Evolutionary conservation across 371 early-diverging fungal genomes (phyloP).

Genomic region (Nosema bombycis): DNA sequence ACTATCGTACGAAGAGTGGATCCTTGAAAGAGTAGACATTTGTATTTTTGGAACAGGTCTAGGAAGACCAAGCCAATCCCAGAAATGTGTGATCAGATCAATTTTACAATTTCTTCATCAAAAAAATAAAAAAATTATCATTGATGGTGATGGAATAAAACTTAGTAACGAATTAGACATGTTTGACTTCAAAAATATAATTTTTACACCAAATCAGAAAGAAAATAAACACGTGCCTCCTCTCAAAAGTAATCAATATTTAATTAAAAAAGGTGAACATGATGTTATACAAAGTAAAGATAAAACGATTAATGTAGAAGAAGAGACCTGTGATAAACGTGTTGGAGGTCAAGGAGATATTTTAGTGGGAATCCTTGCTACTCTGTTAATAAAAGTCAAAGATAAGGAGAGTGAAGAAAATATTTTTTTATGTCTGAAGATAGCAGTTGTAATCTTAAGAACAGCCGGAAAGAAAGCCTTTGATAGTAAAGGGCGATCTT

Average conservation of each 20-base stretch:
- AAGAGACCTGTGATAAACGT: constrained; percentile 74
- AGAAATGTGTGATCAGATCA: constrained; percentile 26
- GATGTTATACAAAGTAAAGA: constrained; percentile 69
- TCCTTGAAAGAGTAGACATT: constrained; percentile 48
- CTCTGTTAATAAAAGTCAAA: constrained; percentile 29
- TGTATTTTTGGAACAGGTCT: constrained; percentile 62
- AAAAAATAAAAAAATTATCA: constrained; percentile 37
- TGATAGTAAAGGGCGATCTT: constrained; percentile 15
- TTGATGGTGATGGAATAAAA: constrained; percentile 62
- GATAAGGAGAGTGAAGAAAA: background rate
- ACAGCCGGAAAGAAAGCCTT: constrained; percentile 34
- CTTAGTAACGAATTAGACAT: constrained; percentile 15
- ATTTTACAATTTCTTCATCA: constrained; percentile 38
- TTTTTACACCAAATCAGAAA: constrained; percentile 61
- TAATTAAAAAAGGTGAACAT: constrained; percentile 74
- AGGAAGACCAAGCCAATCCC: constrained; percentile 20
- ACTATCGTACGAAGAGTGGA: constrained; percentile 40
- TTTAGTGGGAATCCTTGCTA: constrained; percentile 74
- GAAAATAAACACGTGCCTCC: constrained; percentile 53
- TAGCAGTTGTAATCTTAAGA: constrained; percentile 38
- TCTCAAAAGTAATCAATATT: constrained; percentile 68
- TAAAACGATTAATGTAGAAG: constrained; percentile 10
- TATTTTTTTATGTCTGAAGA: background rate
- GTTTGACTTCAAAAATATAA: constrained; percentile 28
- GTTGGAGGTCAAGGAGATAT: constrained; percentile 95